These are phyloP conservation scores for Raphanus hybrid DNA, from an alignment of 441 rosid genomes.

Conservation along the genomic window DNA sequence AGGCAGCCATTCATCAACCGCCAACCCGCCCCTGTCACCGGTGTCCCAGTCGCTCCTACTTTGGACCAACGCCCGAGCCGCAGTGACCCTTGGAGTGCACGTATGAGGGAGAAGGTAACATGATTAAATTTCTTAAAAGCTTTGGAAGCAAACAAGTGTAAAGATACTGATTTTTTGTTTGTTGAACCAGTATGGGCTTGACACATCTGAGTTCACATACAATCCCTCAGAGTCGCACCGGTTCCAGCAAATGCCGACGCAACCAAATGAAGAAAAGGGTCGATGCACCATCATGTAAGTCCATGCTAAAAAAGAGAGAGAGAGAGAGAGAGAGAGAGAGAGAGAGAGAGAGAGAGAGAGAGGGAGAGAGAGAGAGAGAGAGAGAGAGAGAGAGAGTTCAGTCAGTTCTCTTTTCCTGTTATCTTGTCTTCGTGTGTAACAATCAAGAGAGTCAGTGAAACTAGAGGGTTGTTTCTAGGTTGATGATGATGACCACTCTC, in stretches of 20 bases:
- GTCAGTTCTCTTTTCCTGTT: slow-evolving; percentile 2
- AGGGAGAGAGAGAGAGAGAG: not conserved
- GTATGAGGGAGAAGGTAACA: slow-evolving; percentile 96
- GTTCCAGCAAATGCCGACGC: slow-evolving; percentile 70
- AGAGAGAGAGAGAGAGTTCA: not conserved
- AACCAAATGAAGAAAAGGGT: slow-evolving; percentile 81
- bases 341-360: not conserved
- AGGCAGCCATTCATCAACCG: slow-evolving; percentile 85
- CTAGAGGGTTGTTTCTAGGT: slow-evolving; percentile 30
- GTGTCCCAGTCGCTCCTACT: slow-evolving; percentile 76
- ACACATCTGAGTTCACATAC: slow-evolving; percentile 96
- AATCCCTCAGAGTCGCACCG: slow-evolving; percentile 87
- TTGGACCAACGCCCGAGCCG: slow-evolving; percentile 88
- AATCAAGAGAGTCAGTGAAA: slow-evolving; percentile 19
- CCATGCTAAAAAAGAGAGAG: not conserved
- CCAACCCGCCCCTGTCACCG: slow-evolving; percentile 70
- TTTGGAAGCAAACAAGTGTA: not conserved
- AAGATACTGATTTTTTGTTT: slow-evolving; percentile 8
- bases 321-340: not conserved
- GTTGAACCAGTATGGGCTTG: slow-evolving; percentile 83
- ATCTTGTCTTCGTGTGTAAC: slow-evolving; percentile 3
- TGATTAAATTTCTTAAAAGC: not conserved
- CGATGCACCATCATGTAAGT: slow-evolving; percentile 90
- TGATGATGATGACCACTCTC: not conserved
- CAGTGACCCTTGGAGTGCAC: slow-evolving; percentile 98